Evolutionary conservation across 768 basidiomycete genomes (phyloP).

Genomic region (Rhizopogon vinicolor): DNA sequence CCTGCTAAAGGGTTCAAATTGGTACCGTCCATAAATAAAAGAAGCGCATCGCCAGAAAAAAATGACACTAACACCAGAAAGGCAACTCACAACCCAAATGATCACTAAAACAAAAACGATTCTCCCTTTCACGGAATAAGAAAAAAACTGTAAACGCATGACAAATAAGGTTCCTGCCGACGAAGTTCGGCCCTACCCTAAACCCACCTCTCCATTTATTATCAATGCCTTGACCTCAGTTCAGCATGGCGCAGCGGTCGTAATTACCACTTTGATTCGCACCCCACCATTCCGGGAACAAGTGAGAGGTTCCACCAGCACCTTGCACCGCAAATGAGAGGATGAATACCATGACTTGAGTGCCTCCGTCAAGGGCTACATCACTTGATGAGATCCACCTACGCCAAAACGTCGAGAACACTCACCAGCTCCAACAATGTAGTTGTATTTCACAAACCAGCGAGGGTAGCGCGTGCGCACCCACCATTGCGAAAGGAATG

Average conservation of each 20-base stretch:
- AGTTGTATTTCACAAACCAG: conserved; percentile 68
- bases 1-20: too few species aligned
- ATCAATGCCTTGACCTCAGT: background rate
- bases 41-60: too few species aligned
- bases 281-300: conserved; percentile 56
- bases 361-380: conserved; percentile 32
- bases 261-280: conserved; percentile 47
- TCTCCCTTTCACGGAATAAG: too few species aligned
- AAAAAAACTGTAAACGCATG: too few species aligned
- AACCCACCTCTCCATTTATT: too few species aligned
- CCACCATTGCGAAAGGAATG: conserved; percentile 57
- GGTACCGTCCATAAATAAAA: too few species aligned
- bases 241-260: conserved; percentile 19
- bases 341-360: conserved; percentile 52
- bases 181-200: too few species aligned
- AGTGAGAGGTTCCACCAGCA: conserved; percentile 41
- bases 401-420: background rate
- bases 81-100: too few species aligned
- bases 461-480: conserved; percentile 51
- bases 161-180: too few species aligned
- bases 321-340: conserved; percentile 49
- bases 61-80: too few species aligned
- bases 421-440: conserved; percentile 55
- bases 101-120: too few species aligned
- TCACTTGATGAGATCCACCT: background rate